Percentiles rank a stretch among this genome's conserved stretches.
Evolutionary conservation across 1,284 basidiomycete genomes (phyloP).

Genomic region (Ceratobasidium sp.): DNA sequence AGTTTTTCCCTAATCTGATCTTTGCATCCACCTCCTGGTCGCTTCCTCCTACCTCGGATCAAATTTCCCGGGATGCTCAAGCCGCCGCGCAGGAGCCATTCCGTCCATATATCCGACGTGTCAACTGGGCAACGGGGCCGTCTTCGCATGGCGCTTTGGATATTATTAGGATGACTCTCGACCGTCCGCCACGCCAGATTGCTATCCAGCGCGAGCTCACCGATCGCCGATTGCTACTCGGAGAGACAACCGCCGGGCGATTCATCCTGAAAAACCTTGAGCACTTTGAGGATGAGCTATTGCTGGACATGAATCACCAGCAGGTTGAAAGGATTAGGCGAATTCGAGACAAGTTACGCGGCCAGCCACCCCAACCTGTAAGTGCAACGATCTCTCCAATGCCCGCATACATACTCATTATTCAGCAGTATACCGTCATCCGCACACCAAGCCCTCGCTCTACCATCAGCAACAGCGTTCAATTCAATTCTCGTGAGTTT

Average conservation of each 20-base stretch:
- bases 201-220: slow-evolving; percentile 3
- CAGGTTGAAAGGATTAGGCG: no score
- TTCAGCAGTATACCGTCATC: no score
- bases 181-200: background rate
- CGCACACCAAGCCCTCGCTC: no score
- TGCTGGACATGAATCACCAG: no score
- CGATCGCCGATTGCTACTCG: background rate
- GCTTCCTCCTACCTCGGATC: background rate
- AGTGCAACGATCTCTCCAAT: no score
- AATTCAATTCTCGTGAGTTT: no score
- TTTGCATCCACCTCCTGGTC: background rate
- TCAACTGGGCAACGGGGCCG: slow-evolving; percentile 21
- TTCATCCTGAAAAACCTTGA: no score
- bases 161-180: slow-evolving; percentile 1
- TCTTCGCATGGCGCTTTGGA: slow-evolving; percentile 10
- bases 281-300: no score
- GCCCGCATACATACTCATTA: no score
- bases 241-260: background rate
- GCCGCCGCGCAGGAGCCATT: slow-evolving; percentile 4
- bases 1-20: slow-evolving; percentile 4
- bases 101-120: background rate
- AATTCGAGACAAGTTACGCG: no score
- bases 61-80: slow-evolving; percentile 5
- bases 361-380: no score
- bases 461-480: no score